These are phyloP conservation scores for Elsinoe ampelina DNA, from an alignment of 2,329 filamentous ascomycete species.

Conservation along the genomic window DNA sequence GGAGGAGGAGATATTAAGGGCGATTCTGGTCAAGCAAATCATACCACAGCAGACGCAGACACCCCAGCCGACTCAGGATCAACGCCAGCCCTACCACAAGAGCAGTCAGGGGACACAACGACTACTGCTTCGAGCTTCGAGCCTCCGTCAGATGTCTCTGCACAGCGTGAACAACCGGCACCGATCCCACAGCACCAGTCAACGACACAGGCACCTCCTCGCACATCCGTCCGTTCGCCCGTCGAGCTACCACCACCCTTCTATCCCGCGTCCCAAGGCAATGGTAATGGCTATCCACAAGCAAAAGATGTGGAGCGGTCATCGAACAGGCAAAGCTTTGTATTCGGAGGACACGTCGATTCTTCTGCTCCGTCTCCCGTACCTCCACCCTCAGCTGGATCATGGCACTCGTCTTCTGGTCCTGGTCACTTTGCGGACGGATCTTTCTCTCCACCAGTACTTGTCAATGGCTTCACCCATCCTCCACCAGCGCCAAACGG, in stretches of 20 bases:
- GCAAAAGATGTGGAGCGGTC: neutral
- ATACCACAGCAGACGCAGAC: too few relatives aligned
- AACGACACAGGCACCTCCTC: neutral
- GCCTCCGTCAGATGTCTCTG: too few relatives aligned
- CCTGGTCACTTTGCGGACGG: neutral
- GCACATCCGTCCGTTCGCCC: neutral
- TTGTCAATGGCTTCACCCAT: neutral
- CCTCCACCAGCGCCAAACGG: neutral
- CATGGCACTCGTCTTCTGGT: conserved; percentile 10
- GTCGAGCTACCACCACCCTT: conserved; percentile 11
- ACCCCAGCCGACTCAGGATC: too few relatives aligned
- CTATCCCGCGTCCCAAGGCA: conserved; percentile 7
- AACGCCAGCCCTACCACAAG: too few relatives aligned
- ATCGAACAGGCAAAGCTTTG: conserved; percentile 3
- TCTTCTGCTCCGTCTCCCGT: conserved; percentile 12
- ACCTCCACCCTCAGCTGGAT: conserved; percentile 10
- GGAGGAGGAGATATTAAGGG: neutral
- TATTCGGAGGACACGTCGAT: conserved; percentile 10
- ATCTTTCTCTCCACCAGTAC: neutral
- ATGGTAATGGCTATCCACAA: neutral
- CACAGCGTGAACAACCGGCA: too few relatives aligned
- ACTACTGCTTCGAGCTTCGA: too few relatives aligned
- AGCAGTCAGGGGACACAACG: too few relatives aligned
- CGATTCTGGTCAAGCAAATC: neutral
- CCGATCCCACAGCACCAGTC: too few relatives aligned